Percentiles rank a stretch among this genome's conserved stretches.
These are phyloP conservation scores for Suhomyces faveliae DNA, from an alignment of 805 yeast genomes.

Conservation along the genomic window DNA sequence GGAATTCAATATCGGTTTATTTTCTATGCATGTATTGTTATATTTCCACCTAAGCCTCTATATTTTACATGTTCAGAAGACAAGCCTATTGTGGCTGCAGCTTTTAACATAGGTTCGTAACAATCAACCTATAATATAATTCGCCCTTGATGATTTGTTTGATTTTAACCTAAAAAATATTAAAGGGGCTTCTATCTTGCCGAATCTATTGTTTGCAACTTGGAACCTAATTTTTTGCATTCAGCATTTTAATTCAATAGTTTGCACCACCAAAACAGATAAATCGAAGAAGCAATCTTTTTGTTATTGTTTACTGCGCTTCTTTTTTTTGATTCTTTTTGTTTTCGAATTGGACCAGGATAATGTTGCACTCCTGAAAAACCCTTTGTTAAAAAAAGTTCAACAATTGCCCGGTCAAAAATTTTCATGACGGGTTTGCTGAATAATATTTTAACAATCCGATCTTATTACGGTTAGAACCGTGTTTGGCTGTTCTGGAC, in stretches of 20 bases:
- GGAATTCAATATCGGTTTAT: not conserved
- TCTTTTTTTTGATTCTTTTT: not conserved
- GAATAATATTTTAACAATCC: not conserved
- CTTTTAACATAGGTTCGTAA: not conserved
- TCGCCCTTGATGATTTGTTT: conserved; percentile 2
- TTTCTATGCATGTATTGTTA: not conserved
- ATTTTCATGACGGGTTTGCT: not conserved
- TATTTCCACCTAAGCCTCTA: not conserved
- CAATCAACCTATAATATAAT: not conserved
- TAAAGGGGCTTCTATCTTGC: conserved; percentile 5
- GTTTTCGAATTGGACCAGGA: not conserved
- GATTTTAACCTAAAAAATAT: conserved; percentile 1
- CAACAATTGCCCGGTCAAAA: not conserved
- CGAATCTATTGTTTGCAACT: not conserved
- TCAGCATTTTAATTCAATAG: not conserved
- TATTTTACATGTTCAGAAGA: not conserved
- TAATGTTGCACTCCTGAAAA: not conserved
- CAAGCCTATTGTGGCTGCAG: not conserved
- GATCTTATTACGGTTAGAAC: not conserved
- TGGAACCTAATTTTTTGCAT: not conserved
- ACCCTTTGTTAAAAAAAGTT: not conserved
- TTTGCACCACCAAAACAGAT: conserved; percentile 1
- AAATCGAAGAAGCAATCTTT: not conserved
- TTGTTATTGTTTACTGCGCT: not conserved
- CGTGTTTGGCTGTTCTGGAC: not conserved